These are phyloP conservation scores for Aspergillus ostianus DNA, from an alignment of 495 filamentous ascomycete species.

Conservation along the genomic window DNA sequence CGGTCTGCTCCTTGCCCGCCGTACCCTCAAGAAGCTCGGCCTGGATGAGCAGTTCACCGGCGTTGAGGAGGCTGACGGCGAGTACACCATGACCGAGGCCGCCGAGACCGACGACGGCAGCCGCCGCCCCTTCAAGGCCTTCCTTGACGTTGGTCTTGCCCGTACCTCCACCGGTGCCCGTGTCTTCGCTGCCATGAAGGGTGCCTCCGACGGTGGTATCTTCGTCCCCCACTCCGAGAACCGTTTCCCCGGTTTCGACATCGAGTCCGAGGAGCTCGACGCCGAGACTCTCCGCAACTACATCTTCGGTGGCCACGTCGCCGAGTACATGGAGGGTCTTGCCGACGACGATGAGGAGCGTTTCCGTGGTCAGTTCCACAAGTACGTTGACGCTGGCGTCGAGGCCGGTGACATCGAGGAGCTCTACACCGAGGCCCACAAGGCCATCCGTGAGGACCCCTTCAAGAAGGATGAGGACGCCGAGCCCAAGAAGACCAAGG, in stretches of 20 bases:
- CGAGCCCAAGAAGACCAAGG: slow-evolving; percentile 86
- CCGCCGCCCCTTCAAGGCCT: slow-evolving; percentile 97
- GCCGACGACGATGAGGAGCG: slow-evolving; percentile 99
- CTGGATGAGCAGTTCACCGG: slow-evolving; percentile 87
- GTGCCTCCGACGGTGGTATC: slow-evolving; percentile 97
- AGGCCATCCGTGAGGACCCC: slow-evolving; percentile 95
- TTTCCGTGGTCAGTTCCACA: slow-evolving; percentile 94
- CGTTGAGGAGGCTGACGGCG: slow-evolving; percentile 92
- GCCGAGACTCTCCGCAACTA: slow-evolving; percentile 96
- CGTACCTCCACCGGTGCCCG: slow-evolving; percentile 97
- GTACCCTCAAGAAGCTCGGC: slow-evolving; percentile 92
- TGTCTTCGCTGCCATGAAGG: slow-evolving; percentile 99
- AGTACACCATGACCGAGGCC: slow-evolving; percentile 90
- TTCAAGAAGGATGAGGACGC: slow-evolving; percentile 88
- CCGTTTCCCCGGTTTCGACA: slow-evolving; percentile 98
- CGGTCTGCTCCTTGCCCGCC: slow-evolving; percentile 94
- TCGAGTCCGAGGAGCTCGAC: slow-evolving; percentile 95
- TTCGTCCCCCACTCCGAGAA: slow-evolving; percentile 97
- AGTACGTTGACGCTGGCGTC: slow-evolving; percentile 94
- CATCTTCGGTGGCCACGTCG: slow-evolving; percentile 97
- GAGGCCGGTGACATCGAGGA: slow-evolving; percentile 98
- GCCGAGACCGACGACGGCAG: slow-evolving; percentile 77
- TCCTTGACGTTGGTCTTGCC: slow-evolving; percentile 95
- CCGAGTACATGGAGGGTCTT: slow-evolving; percentile 99
- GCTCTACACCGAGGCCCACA: slow-evolving; percentile 90